phyloP scores from a whole-genome alignment of 805 yeast species.

The Spathaspora gorwiae region DNA sequence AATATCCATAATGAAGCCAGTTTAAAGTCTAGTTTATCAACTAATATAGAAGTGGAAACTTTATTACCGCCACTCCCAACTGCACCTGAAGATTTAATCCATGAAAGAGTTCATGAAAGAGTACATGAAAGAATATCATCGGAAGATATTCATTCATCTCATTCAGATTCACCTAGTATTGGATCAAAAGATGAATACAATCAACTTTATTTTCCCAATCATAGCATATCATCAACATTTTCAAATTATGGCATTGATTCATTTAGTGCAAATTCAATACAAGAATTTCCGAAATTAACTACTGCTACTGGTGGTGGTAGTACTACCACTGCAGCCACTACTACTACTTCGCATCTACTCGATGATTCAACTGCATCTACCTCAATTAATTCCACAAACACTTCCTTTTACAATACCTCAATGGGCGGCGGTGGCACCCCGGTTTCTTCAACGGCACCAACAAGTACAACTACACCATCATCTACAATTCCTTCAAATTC shows the following conservation, averaged over 20 bases:
- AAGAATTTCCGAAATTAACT: conserved; percentile 9
- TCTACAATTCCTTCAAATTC: no score
- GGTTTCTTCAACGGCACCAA: no score
- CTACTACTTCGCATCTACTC: background rate
- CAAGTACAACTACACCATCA: no score
- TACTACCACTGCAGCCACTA: background rate
- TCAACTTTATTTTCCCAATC: conserved; percentile 1
- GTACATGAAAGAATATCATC: background rate
- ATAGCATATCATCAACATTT: conserved; percentile 1
- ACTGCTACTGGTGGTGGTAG: background rate
- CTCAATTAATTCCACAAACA: no score
- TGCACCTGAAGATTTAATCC: conserved; percentile 11
- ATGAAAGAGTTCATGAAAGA: background rate
- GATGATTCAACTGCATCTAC: background rate
- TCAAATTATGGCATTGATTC: conserved; percentile 14
- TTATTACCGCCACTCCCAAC: conserved; percentile 28
- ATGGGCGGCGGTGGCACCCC: no score
- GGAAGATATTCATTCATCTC: background rate
- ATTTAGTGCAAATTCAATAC: conserved; percentile 6
- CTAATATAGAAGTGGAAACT: conserved; percentile 10
- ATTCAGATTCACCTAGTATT: background rate
- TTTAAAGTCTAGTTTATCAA: background rate
- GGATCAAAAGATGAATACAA: background rate
- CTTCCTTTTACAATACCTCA: no score
- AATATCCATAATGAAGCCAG: background rate